Percentiles rank a stretch among this genome's conserved stretches.
Evolutionary conservation across 345 rosid genomes (phyloP).

Genomic region (Triadica sebifera): DNA sequence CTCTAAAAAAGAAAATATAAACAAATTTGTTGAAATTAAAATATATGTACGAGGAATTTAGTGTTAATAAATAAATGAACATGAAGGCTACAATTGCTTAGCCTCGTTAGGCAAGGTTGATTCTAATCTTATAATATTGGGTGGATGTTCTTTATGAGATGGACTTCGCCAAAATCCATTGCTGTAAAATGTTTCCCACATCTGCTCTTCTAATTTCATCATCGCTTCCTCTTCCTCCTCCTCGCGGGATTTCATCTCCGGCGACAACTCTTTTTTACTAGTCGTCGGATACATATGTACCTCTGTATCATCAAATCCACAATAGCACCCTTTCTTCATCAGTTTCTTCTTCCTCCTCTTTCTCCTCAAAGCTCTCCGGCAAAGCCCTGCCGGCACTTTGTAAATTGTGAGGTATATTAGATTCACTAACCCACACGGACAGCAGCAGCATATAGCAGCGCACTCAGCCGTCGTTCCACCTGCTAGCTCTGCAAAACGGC

Average conservation of each 20-base stretch:
- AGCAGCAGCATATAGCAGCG: conserved; percentile 46
- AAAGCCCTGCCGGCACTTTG: conserved; percentile 42
- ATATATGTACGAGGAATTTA: too few relatives aligned
- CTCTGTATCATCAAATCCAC: conserved; percentile 31
- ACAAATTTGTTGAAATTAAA: too few relatives aligned
- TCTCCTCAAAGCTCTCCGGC: conserved; percentile 38
- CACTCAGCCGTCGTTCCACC: conserved; percentile 50
- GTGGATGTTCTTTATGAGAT: conserved; percentile 35
- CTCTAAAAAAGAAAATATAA: too few relatives aligned
- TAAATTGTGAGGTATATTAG: conserved; percentile 31
- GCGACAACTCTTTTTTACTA: neutral
- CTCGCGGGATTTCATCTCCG: conserved; percentile 6
- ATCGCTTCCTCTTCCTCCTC: conserved; percentile 22
- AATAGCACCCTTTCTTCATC: conserved; percentile 35
- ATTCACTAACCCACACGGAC: conserved; percentile 42
- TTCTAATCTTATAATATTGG: too few relatives aligned
- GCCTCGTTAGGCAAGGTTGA: too few relatives aligned
- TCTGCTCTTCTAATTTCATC: conserved; percentile 43
- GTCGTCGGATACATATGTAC: conserved; percentile 18
- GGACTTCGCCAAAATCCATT: conserved; percentile 59
- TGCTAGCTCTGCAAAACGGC: conserved; percentile 33
- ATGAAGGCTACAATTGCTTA: too few relatives aligned
- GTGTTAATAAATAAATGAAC: too few relatives aligned
- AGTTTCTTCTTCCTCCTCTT: conserved; percentile 30
- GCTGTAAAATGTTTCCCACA: conserved; percentile 47